Base-by-base conservation (phyloP, 352 stramenopile species). In the Globisporangium nagaii region DNA sequence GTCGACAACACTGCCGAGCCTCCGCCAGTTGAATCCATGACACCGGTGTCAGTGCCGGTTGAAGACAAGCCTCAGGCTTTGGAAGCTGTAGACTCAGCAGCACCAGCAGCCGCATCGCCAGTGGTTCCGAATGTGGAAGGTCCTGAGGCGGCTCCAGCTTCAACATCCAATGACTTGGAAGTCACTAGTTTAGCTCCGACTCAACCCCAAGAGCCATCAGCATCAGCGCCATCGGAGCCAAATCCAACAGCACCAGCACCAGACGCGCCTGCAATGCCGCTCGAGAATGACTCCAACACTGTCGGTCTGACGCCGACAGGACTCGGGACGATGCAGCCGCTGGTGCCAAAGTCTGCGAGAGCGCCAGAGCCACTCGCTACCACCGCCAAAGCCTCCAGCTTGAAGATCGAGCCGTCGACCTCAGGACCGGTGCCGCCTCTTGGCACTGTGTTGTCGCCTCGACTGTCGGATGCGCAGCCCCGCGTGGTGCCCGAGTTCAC, bases 401-500 rank as follows among this genome's bases (percentile, higher is more conserved):
- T n/a, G n/a, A n/a, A n/a, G 17, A 22, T 27, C 17, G 24, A 36
- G 32, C 45, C 17, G 8, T 12, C n/a, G 13, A 0, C n/a, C n/a
- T n/a, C 25, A 24, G 15, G 5, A 24, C 24, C 41, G n/a, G 24
- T 13, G 15, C 17, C 42, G 35, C n/a, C 17, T 24, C 9, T n/a
- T 41, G 35, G 15, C 20, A 17, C 17, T 25, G 42, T 25, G 15
- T 10, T 30, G 12, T 49, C 42, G 13, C 25, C 25, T 32, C 42
- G 17, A 11, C 24, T 24, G 35, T 11, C n/a, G 5, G 24, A n/a
- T 7, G 17, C 24, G 6, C 34, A 34, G 5, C 9, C 24, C 6
- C 34, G 20, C 10, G 50, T 85, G 6, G 53, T 91, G 10, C 77
- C 83, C 2, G 79, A 91, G 60, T 91, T 76, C 58, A 91, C 80